These are phyloP conservation scores for Spirogloea muscicola DNA, from an alignment of 139 green algal genomes.

Conservation along the genomic window DNA sequence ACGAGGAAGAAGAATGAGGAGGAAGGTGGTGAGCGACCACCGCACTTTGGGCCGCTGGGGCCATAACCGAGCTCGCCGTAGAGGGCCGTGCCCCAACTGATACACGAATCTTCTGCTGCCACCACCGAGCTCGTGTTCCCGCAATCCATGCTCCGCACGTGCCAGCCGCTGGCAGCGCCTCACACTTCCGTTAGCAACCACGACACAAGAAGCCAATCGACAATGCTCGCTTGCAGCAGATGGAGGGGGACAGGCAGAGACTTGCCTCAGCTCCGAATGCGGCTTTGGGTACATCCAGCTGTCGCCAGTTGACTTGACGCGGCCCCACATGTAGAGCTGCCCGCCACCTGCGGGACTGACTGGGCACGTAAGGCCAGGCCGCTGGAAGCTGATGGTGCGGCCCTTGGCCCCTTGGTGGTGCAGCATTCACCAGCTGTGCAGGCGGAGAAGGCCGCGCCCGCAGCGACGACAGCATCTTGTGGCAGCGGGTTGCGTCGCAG, in stretches of 20 bases:
- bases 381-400: no score
- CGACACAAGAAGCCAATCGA: no score
- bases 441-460: slow-evolving; percentile 46
- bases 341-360: slow-evolving; percentile 45
- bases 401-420: no score
- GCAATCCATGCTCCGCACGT: slow-evolving; percentile 69
- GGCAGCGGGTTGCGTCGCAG: slow-evolving; percentile 31
- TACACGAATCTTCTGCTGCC: slow-evolving; percentile 61
- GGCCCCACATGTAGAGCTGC: slow-evolving; percentile 88
- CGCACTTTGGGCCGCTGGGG: slow-evolving; percentile 75
- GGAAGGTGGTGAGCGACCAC: not conserved
- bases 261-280: slow-evolving; percentile 61
- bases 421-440: slow-evolving; percentile 25
- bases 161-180: slow-evolving; percentile 74
- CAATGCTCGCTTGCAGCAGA: not conserved
- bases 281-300: slow-evolving; percentile 81
- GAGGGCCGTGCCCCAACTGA: slow-evolving; percentile 75
- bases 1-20: not conserved
- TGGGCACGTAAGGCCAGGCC: no score
- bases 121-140: slow-evolving; percentile 72
- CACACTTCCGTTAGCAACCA: no score
- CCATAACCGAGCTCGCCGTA: slow-evolving; percentile 90
- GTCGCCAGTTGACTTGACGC: slow-evolving; percentile 86
- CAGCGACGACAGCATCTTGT: slow-evolving; percentile 57
- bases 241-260: not conserved